Conservation (phyloP, 2,329 filamentous ascomycete species). For the Gliomastix tumulicola region DNA sequence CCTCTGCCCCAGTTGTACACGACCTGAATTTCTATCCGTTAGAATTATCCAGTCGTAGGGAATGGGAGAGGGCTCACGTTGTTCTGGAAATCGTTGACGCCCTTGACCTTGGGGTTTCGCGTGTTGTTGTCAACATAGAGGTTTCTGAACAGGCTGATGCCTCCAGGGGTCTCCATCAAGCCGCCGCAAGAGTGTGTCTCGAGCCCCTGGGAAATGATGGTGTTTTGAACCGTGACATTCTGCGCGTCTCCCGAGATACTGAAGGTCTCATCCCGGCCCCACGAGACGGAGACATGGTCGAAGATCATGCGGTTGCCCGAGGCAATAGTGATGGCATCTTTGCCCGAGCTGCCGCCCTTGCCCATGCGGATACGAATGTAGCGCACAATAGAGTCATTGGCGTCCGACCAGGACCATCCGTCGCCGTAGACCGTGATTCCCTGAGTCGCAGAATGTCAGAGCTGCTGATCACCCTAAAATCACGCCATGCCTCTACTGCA, state of each 20-base stretch:
- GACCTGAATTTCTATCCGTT: slow-evolving; percentile 18
- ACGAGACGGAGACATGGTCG: slow-evolving; percentile 45
- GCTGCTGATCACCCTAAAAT: too few relatives aligned
- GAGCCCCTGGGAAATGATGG: slow-evolving; percentile 46
- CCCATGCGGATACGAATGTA: slow-evolving; percentile 50
- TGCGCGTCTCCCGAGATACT: slow-evolving; percentile 37
- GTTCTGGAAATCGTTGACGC: slow-evolving; percentile 45
- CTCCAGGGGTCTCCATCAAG: slow-evolving; percentile 41
- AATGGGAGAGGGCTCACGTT: slow-evolving; percentile 14
- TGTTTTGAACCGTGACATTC: slow-evolving; percentile 44
- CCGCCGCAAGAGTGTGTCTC: slow-evolving; percentile 46
- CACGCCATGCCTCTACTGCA: too few relatives aligned
- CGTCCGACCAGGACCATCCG: slow-evolving; percentile 42
- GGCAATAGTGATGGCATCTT: slow-evolving; percentile 46
- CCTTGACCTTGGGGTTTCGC: slow-evolving; percentile 50
- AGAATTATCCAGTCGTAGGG: slow-evolving; percentile 3
- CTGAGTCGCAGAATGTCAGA: slow-evolving; percentile 6
- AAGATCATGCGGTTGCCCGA: slow-evolving; percentile 47
- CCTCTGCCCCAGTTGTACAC: slow-evolving; percentile 50
- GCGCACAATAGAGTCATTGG: slow-evolving; percentile 45
- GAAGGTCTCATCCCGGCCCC: slow-evolving; percentile 50
- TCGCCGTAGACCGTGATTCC: slow-evolving; percentile 47
- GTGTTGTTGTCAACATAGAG: slow-evolving; percentile 52
- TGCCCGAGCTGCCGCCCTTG: slow-evolving; percentile 39
- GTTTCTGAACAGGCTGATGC: slow-evolving; percentile 44